Percentiles rank a stretch among this genome's conserved stretches.
These are phyloP conservation scores for Brassica incana DNA, from an alignment of 345 rosid species.

Conservation along the genomic window DNA sequence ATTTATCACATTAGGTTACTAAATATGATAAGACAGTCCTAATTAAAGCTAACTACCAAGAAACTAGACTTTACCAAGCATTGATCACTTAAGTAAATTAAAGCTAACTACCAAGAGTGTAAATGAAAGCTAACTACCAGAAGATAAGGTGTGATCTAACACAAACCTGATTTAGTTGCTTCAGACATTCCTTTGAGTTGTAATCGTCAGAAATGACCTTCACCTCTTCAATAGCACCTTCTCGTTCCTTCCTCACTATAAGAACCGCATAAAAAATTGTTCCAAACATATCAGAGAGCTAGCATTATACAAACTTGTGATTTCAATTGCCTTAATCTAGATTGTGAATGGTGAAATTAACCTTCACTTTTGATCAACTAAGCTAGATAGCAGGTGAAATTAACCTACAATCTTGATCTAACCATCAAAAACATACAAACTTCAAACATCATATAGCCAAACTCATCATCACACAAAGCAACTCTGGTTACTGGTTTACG, in stretches of 20 bases:
- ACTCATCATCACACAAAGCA: neutral
- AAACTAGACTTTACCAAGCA: too few species aligned
- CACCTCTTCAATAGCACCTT: constrained; percentile 96
- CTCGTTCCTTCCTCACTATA: constrained; percentile 73
- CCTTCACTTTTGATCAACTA: neutral
- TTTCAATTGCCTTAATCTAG: constrained; percentile 16
- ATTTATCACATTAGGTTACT: too few species aligned
- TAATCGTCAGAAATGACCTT: constrained; percentile 75
- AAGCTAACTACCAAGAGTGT: neutral
- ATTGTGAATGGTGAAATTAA: neutral
- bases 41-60: too few species aligned
- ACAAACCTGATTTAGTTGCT: constrained; percentile 51
- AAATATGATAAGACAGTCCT: too few species aligned
- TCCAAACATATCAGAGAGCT: neutral
- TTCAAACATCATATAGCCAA: too few species aligned
- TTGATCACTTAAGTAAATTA: too few species aligned
- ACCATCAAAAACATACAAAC: too few species aligned
- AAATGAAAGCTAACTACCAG: neutral
- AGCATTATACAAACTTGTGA: neutral
- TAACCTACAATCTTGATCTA: too few species aligned
- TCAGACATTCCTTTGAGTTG: constrained; percentile 59
- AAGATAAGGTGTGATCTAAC: neutral
- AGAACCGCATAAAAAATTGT: constrained; percentile 1
- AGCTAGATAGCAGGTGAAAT: too few species aligned
- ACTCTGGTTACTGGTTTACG: constrained; percentile 3